Percentiles rank a stretch among this genome's conserved stretches.
Conservation (phyloP, 805 yeast species). For the Metschnikowia similis region DNA sequence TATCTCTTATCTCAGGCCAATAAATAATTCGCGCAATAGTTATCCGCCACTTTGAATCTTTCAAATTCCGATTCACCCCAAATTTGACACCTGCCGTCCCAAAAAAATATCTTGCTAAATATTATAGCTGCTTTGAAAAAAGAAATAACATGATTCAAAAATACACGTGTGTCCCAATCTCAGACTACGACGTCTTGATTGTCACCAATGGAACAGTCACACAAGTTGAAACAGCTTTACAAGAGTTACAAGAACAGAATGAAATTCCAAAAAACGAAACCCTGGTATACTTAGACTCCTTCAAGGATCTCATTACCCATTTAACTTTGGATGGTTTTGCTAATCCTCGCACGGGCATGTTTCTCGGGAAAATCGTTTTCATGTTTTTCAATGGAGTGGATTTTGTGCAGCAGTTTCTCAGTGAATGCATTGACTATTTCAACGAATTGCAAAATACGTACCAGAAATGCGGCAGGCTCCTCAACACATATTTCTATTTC, state of each 20-base stretch:
- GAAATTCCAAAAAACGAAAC: conserved; percentile 21
- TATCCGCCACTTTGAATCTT: not conserved
- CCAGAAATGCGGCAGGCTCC: conserved; percentile 14
- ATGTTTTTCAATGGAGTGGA: conserved; percentile 36
- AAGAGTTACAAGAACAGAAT: conserved; percentile 19
- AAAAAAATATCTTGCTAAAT: not conserved
- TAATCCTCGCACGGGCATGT: conserved; percentile 5
- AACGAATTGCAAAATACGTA: conserved; percentile 3
- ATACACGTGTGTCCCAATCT: conserved; percentile 29
- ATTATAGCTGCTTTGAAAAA: not conserved
- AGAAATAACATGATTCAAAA: conserved; percentile 28
- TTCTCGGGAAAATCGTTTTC: conserved; percentile 29
- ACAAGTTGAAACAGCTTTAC: conserved; percentile 27
- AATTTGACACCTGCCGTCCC: not conserved
- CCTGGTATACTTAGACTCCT: conserved; percentile 24
- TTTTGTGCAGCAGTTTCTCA: conserved; percentile 28
- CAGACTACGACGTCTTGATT: conserved; percentile 31
- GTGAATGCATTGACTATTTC: conserved; percentile 27
- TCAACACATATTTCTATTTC: conserved; percentile 31
- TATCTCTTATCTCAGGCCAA: conserved; percentile 8
- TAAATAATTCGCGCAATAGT: not conserved
- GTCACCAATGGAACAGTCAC: conserved; percentile 32
- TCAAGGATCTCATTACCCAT: conserved; percentile 18
- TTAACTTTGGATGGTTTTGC: conserved; percentile 6
- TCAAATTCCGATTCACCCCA: not conserved